A percentile compares a stretch with the other conserved stretches of the same genome.
Conservation (phyloP, 2,329 filamentous ascomycete genomes). For the Arthrinium puccinioides region DNA sequence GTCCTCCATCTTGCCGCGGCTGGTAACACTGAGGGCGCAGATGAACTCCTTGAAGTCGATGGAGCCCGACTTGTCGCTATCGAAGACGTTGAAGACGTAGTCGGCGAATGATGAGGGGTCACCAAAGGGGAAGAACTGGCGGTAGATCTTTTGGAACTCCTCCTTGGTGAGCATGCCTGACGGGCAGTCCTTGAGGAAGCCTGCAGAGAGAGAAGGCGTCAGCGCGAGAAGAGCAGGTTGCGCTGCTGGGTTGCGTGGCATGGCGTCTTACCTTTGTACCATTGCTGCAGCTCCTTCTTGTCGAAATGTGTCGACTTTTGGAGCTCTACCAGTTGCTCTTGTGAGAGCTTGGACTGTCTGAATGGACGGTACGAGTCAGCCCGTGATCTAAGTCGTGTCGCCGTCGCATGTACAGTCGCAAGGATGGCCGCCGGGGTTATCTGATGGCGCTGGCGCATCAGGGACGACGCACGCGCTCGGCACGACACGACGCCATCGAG, state of each 20-base stretch:
- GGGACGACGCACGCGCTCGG: no score
- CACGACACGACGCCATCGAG: no score
- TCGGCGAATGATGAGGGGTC: slow-evolving; percentile 96
- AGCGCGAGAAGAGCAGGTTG: no score
- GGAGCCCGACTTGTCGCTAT: slow-evolving; percentile 91
- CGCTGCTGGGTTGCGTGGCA: no score
- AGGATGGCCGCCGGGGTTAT: neutral
- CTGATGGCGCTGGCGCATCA: no score
- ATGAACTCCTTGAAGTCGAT: slow-evolving; percentile 99
- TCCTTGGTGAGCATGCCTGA: slow-evolving; percentile 95
- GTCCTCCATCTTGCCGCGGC: slow-evolving; percentile 97
- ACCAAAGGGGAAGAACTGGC: slow-evolving; percentile 98
- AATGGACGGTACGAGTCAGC: neutral
- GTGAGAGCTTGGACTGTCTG: slow-evolving; percentile 97
- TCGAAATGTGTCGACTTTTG: slow-evolving; percentile 98
- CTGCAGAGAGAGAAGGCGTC: slow-evolving; percentile 50
- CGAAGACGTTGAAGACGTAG: slow-evolving; percentile 99
- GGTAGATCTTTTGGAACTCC: slow-evolving; percentile 99
- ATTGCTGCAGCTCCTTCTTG: slow-evolving; percentile 99
- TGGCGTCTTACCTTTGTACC: slow-evolving; percentile 82
- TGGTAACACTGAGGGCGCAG: slow-evolving; percentile 93
- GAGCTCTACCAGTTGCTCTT: slow-evolving; percentile 89
- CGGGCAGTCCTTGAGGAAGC: slow-evolving; percentile 97
- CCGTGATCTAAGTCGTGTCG: slow-evolving; percentile 6
- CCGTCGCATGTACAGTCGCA: neutral